Conservation (phyloP, 1,284 basidiomycete genomes). For the Coniferiporia weirii region DNA sequence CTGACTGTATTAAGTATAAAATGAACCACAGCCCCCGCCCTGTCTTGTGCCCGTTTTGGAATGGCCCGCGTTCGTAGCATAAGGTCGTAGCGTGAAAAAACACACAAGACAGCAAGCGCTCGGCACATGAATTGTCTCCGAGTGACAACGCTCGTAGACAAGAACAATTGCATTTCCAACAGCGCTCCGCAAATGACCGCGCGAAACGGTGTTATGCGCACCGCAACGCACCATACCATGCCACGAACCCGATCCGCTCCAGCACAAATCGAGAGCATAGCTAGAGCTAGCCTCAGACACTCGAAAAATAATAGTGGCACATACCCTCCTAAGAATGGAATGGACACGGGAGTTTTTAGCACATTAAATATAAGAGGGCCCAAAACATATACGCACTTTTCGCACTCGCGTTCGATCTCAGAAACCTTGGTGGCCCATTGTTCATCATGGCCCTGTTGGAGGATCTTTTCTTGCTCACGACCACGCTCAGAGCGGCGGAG, state of each 20-base stretch:
- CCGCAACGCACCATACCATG: no score
- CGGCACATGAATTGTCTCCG: no score
- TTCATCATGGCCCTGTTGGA: conserved; percentile 1
- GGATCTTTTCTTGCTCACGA: conserved; percentile 6
- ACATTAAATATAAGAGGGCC: not conserved
- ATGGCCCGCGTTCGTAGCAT: no score
- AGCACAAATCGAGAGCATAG: no score
- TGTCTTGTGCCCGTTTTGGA: not conserved
- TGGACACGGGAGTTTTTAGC: not conserved
- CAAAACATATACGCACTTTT: conserved; percentile 3
- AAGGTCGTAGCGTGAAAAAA: no score
- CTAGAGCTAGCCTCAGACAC: not conserved
- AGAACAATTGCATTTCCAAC: no score
- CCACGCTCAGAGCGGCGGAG: not conserved
- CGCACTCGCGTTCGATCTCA: conserved; percentile 11
- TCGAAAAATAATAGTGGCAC: not conserved
- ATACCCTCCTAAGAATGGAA: conserved; percentile 8
- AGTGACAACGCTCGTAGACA: no score
- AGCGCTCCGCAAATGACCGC: no score
- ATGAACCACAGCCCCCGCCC: not conserved
- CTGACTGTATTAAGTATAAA: not conserved
- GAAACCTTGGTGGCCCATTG: conserved; percentile 4
- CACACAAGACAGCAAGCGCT: no score
- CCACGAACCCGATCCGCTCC: no score
- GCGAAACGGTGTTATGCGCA: no score